These are phyloP conservation scores for Polyporus tsugae DNA, from an alignment of 1,284 basidiomycete genomes.

Conservation along the genomic window DNA sequence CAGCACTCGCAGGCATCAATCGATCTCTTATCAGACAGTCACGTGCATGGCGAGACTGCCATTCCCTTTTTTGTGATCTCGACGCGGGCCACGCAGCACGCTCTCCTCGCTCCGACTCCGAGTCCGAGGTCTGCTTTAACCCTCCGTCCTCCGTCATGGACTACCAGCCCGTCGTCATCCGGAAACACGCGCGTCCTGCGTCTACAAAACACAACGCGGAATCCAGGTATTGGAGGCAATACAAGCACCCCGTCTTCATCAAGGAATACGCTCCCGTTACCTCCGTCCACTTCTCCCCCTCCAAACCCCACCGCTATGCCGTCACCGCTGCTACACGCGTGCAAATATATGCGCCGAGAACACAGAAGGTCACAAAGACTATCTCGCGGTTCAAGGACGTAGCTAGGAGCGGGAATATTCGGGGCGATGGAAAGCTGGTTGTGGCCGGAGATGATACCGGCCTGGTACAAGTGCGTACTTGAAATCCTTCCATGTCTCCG, in stretches of 20 bases:
- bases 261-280: conserved; percentile 96
- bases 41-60: conserved; percentile 35
- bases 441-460: conserved; percentile 97
- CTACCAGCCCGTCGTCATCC: conserved; percentile 79
- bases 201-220: conserved; percentile 72
- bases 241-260: conserved; percentile 88
- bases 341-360: conserved; percentile 95
- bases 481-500: too few species aligned
- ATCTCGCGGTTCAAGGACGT: conserved; percentile 98
- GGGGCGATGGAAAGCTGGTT: conserved; percentile 93
- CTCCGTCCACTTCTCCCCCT: conserved; percentile 87
- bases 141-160: conserved; percentile 58
- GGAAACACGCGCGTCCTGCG: conserved; percentile 63
- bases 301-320: conserved; percentile 91
- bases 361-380: conserved; percentile 95
- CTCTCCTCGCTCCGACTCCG: neutral
- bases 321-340: conserved; percentile 95
- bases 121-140: neutral
- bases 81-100: neutral
- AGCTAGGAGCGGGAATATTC: conserved; percentile 87
- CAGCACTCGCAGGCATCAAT: conserved; percentile 33
- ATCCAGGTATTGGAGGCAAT: conserved; percentile 83
- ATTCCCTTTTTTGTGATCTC: conserved; percentile 31
- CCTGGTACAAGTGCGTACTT: conserved; percentile 77
- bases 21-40: conserved; percentile 43